phyloP scores from a whole-genome alignment of 306 rosid genomes.

The Senna siamea region DNA sequence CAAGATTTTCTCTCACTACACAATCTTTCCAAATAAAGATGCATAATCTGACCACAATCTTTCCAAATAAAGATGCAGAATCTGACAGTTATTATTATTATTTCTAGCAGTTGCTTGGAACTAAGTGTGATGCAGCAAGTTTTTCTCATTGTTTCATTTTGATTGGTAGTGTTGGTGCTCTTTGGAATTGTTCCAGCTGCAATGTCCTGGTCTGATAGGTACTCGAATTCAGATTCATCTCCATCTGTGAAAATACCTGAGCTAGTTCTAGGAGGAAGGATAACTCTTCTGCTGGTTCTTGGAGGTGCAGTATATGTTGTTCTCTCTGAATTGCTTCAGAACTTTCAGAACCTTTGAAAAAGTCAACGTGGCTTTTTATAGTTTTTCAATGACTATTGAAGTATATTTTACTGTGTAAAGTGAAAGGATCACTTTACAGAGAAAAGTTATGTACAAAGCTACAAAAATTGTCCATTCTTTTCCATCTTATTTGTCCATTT shows the following conservation, averaged over 20 bases:
- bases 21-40: too few relatives aligned
- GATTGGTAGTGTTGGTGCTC: constrained; percentile 62
- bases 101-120: not conserved
- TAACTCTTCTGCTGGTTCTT: constrained; percentile 64
- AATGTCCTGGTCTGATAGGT: constrained; percentile 82
- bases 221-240: constrained; percentile 47
- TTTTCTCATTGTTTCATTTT: constrained; percentile 33
- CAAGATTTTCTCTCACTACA: too few relatives aligned
- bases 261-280: constrained; percentile 83
- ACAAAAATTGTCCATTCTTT: too few relatives aligned
- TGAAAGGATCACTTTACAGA: too few relatives aligned
- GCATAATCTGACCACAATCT: too few relatives aligned
- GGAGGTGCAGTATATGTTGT: constrained; percentile 73
- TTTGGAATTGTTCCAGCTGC: constrained; percentile 83
- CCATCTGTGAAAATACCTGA: constrained; percentile 52
- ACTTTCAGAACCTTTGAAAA: constrained; percentile 52
- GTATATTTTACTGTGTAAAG: too few relatives aligned
- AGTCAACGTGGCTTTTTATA: not conserved
- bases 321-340: constrained; percentile 62
- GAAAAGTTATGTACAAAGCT: too few relatives aligned
- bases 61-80: too few relatives aligned
- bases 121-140: constrained; percentile 15
- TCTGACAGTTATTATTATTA: too few relatives aligned
- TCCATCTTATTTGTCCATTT: too few relatives aligned
- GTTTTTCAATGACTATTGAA: too few relatives aligned